Evolutionary conservation across 2,329 filamentous ascomycete genomes (phyloP).

Genomic region (Arthrobotrys iridis): DNA sequence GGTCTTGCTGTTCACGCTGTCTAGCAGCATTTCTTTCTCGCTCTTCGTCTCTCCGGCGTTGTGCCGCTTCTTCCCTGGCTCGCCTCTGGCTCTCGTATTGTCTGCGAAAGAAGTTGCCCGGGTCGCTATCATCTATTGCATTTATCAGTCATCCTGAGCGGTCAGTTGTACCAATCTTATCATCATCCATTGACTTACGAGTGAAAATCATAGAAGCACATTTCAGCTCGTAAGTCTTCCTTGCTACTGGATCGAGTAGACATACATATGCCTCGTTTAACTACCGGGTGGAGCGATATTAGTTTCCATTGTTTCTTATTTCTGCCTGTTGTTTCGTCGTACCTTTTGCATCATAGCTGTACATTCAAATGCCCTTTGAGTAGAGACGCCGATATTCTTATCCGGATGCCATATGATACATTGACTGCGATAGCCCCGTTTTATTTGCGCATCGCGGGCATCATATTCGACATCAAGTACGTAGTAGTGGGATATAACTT

Average conservation of each 20-base stretch:
- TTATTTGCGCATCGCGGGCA: constrained; percentile 14
- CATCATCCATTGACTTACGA: neutral
- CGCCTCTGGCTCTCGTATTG: constrained; percentile 5
- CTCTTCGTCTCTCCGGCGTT: constrained; percentile 30
- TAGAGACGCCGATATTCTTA: neutral
- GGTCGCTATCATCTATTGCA: constrained; percentile 19
- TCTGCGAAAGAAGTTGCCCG: constrained; percentile 27
- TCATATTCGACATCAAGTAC: constrained; percentile 26
- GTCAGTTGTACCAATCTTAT: neutral
- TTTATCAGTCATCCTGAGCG: neutral
- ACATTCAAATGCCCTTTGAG: neutral
- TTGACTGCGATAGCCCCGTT: neutral
- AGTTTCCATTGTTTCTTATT: neutral
- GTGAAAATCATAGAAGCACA: constrained; percentile 30
- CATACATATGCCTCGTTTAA: constrained; percentile 6
- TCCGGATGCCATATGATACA: constrained; percentile 1
- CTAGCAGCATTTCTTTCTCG: constrained; percentile 21
- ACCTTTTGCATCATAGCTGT: constrained; percentile 7
- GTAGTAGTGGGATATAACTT: constrained; percentile 25
- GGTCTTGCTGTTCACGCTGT: constrained; percentile 1
- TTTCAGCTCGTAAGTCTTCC: constrained; percentile 19
- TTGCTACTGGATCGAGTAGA: constrained; percentile 4
- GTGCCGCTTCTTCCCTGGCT: constrained; percentile 1
- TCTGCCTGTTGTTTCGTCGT: neutral
- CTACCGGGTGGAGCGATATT: neutral